phyloP scores from a whole-genome alignment of 75 land plant species.

The Larix kaempferi region DNA sequence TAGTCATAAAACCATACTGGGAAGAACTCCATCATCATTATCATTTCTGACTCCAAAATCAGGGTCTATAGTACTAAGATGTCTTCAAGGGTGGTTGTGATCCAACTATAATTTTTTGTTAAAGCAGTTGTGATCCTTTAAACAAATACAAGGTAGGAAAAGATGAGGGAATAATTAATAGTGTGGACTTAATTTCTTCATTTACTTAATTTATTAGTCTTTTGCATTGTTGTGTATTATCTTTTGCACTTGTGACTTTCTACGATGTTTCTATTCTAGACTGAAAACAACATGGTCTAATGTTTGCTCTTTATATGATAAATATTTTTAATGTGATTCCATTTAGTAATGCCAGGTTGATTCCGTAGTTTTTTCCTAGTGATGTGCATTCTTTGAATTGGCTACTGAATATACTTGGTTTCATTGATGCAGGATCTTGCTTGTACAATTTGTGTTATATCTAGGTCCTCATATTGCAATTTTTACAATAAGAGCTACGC shows the following conservation, averaged over 20 bases:
- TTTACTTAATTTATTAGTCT: background rate
- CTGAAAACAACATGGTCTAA: background rate
- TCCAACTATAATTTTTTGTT: background rate
- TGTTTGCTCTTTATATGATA: background rate
- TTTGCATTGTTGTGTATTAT: background rate
- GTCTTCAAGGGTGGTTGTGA: background rate
- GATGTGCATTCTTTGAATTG: background rate
- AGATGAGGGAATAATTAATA: background rate
- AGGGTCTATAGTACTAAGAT: background rate
- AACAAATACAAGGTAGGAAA: background rate
- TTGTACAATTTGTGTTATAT: conserved; percentile 93
- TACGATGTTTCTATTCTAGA: background rate
- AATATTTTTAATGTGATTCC: background rate
- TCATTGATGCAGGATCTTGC: conserved; percentile 68
- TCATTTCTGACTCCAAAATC: background rate
- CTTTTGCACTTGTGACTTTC: too few species aligned
- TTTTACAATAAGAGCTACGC: conserved; percentile 71
- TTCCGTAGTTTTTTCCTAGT: background rate
- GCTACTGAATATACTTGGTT: background rate
- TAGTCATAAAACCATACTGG: background rate
- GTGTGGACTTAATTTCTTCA: background rate
- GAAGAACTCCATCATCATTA: background rate
- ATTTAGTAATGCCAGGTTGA: background rate
- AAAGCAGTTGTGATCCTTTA: background rate
- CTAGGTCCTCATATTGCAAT: conserved; percentile 90